phyloP scores from a whole-genome alignment of 176 grass and related monocot genomes.

The Dendrocalamus sinicus region DNA sequence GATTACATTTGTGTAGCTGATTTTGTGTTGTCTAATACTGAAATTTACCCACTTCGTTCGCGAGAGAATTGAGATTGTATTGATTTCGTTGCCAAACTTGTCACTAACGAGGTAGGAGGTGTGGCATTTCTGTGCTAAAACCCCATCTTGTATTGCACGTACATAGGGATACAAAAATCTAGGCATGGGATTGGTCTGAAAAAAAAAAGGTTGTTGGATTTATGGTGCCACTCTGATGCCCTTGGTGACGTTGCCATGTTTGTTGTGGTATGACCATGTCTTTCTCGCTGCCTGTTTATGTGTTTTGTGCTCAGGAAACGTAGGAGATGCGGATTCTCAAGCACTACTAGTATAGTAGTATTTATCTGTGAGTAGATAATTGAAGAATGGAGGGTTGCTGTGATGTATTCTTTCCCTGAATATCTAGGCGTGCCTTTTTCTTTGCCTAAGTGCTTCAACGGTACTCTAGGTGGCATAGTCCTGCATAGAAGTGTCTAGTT shows the following conservation, averaged over 20 bases:
- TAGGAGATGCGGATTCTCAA: too few relatives aligned
- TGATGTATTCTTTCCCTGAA: too few relatives aligned
- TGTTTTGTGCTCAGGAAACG: too few relatives aligned
- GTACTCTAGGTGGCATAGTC: not conserved
- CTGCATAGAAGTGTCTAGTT: not conserved
- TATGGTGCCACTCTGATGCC: not conserved
- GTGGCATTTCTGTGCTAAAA: not conserved
- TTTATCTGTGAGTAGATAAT: too few relatives aligned
- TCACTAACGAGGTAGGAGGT: not conserved
- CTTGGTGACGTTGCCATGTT: not conserved
- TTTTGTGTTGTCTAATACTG: not conserved
- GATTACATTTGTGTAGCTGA: not conserved
- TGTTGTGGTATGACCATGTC: not conserved
- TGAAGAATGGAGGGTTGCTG: too few relatives aligned
- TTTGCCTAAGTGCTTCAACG: not conserved
- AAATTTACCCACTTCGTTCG: not conserved
- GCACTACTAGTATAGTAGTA: not conserved
- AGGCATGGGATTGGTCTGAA: too few relatives aligned
- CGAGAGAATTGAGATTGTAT: not conserved
- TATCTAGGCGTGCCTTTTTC: too few relatives aligned
- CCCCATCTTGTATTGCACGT: not conserved
- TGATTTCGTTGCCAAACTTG: not conserved
- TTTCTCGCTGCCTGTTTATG: not conserved
- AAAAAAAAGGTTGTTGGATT: not conserved
- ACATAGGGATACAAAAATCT: not conserved